These are phyloP conservation scores for Vickermania spadyakhi DNA, from an alignment of 208 protist species.

Conservation along the genomic window DNA sequence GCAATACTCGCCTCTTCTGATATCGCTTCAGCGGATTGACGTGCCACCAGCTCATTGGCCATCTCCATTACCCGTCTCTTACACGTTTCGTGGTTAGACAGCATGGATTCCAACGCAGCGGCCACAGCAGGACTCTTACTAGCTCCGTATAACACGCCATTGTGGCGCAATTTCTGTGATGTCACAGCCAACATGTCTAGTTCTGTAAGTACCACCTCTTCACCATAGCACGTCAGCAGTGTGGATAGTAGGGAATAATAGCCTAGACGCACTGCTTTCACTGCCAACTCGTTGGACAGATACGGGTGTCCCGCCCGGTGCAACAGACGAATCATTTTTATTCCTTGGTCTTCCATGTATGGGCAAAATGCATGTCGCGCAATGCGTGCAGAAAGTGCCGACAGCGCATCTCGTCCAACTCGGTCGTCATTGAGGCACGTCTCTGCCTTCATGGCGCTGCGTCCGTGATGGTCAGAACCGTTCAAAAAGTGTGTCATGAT, in stretches of 20 bases:
- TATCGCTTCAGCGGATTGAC: too few species aligned
- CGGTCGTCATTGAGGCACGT: conserved; percentile 11
- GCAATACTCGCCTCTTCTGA: too few species aligned
- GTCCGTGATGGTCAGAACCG: conserved; percentile 10
- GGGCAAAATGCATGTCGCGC: conserved; percentile 1
- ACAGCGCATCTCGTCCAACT: conserved; percentile 32
- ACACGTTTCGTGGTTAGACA: too few species aligned
- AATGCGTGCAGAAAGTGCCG: conserved; percentile 27
- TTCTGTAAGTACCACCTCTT: conserved; percentile 30
- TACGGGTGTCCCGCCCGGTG: conserved; percentile 47
- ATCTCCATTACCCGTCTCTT: too few species aligned
- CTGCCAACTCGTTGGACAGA: conserved; percentile 29
- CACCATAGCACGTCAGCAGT: conserved; percentile 57
- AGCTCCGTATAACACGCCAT: background rate
- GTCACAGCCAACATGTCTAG: conserved; percentile 11
- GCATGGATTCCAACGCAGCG: background rate
- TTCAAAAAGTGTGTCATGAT: too few species aligned
- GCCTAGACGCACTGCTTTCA: conserved; percentile 26
- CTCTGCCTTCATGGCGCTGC: conserved; percentile 2
- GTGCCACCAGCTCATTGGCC: too few species aligned
- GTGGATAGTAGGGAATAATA: conserved; percentile 24
- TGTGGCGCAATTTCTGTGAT: background rate
- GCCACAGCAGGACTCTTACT: background rate
- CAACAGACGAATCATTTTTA: conserved; percentile 24
- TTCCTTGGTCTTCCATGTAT: conserved; percentile 2